These are phyloP conservation scores for Moringa oleifera DNA, from an alignment of 345 rosid genomes.

Conservation along the genomic window DNA sequence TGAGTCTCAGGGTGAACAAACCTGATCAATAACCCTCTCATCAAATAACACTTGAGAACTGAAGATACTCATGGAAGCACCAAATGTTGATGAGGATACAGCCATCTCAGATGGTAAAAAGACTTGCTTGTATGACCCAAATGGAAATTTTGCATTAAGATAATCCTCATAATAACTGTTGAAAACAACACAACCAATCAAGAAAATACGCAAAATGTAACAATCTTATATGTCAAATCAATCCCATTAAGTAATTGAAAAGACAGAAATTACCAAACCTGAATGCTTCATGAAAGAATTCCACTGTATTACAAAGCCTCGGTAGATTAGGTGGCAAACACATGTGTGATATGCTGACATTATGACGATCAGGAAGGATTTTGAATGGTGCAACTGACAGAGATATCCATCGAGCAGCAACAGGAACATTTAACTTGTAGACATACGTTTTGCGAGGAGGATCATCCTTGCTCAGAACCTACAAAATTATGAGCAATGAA, in stretches of 20 bases:
- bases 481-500: slow-evolving; percentile 15
- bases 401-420: slow-evolving; percentile 78
- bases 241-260: neutral
- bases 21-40: slow-evolving; percentile 93
- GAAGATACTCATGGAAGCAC: slow-evolving; percentile 79
- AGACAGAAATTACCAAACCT: slow-evolving; percentile 42
- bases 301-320: slow-evolving; percentile 72
- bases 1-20: slow-evolving; percentile 17
- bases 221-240: neutral
- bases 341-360: slow-evolving; percentile 69
- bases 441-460: slow-evolving; percentile 85
- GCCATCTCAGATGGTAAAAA: slow-evolving; percentile 87
- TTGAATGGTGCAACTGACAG: slow-evolving; percentile 87
- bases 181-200: slow-evolving; percentile 21
- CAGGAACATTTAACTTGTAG: slow-evolving; percentile 77
- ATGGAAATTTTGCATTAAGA: slow-evolving; percentile 82
- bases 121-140: slow-evolving; percentile 88
- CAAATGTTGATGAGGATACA: slow-evolving; percentile 58
- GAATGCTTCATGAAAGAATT: slow-evolving; percentile 79
- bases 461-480: slow-evolving; percentile 89
- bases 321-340: slow-evolving; percentile 55
- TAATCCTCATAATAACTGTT: slow-evolving; percentile 87
- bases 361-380: slow-evolving; percentile 65
- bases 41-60: slow-evolving; percentile 82
- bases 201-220: slow-evolving; percentile 12